Conservation (phyloP, 345 rosid species). For the Gossypium stocksii region DNA sequence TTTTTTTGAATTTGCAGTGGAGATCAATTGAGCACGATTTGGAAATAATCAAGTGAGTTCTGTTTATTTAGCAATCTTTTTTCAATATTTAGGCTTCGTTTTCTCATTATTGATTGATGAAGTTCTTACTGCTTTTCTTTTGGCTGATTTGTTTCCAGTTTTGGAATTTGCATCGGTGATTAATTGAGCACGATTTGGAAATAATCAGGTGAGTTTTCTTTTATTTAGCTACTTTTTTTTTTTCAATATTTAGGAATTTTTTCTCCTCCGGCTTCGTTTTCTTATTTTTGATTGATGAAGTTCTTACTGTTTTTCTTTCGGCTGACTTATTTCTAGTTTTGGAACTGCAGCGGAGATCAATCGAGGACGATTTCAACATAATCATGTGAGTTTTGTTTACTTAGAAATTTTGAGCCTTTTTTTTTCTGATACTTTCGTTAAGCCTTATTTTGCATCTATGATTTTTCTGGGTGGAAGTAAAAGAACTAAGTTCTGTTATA, state of each 20-base stretch:
- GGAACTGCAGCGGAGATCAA: background rate
- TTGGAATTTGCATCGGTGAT: background rate
- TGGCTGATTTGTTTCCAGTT: background rate
- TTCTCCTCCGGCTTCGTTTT: background rate
- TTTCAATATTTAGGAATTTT: too few relatives aligned
- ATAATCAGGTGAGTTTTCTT: slow-evolving; percentile 16
- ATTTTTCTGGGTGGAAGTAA: background rate
- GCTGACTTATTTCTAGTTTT: background rate
- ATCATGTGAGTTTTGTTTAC: slow-evolving; percentile 17
- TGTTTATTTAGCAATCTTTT: background rate
- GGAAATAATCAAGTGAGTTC: slow-evolving; percentile 14
- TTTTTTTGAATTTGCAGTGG: background rate
- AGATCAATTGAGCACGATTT: background rate
- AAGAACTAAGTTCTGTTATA: background rate
- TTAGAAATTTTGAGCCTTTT: background rate
- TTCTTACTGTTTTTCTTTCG: background rate
- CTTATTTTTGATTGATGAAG: background rate
- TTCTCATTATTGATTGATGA: background rate
- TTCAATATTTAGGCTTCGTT: background rate
- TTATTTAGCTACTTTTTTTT: too few relatives aligned
- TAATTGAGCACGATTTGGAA: background rate
- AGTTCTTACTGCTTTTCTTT: background rate
- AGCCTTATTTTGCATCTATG: background rate
- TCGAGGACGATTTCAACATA: background rate
- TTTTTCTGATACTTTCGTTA: background rate